Evolutionary conservation across 1,139 yeast species (phyloP), one percentile per base, ranked within the genome.

Genomic region (Yamadazyma atmosphaerica): DNA sequence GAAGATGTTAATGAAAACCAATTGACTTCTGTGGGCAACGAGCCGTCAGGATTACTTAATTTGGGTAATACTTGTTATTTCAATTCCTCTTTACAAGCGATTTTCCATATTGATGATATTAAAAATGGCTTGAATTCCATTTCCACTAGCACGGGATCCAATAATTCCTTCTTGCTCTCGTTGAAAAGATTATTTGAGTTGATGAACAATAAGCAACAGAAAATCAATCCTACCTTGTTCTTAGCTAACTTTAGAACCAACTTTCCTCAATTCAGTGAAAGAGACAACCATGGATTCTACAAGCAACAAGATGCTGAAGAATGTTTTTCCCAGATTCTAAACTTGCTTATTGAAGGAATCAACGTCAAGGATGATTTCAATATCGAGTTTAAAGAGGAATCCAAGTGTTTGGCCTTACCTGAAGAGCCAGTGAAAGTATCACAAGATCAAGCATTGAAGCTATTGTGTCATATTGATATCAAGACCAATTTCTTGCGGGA

Each of bases 251-350:
- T 86, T 46, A 77, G 92, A 62, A 68, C 72, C 39, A 66, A 72
- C 15, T 86, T 79, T 55, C 97, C 98, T 1, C 98, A 94, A 63
- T 92, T 94, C 63, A 87, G 86, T 32, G 97, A 92, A 57, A 72
- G 77, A 47, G 79, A 78, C 36, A 74, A 74, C 36, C 67, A 71
- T 40, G 97, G 97, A 1, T 71, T 76, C 43, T 86, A 77, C 58
- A 89, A 86, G 59, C 98, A 92, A 65, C 99, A 92, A 62, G 99
- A 92, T 69, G 98, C 98, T 0, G 99, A 92, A 65, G 99, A 92
- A 60, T 86, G 94, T 18, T 89, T 82, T 65, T 83, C 96, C 11
- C 94, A 86, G 57, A 74, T 92, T 40, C 64, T 90, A 47, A 66
- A 71, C 33, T 63, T 75, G 24, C 61, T 88, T 45, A 65, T 78